These are phyloP conservation scores for Xerocomellus amylosporus DNA, from an alignment of 768 basidiomycete species.

Conservation along the genomic window DNA sequence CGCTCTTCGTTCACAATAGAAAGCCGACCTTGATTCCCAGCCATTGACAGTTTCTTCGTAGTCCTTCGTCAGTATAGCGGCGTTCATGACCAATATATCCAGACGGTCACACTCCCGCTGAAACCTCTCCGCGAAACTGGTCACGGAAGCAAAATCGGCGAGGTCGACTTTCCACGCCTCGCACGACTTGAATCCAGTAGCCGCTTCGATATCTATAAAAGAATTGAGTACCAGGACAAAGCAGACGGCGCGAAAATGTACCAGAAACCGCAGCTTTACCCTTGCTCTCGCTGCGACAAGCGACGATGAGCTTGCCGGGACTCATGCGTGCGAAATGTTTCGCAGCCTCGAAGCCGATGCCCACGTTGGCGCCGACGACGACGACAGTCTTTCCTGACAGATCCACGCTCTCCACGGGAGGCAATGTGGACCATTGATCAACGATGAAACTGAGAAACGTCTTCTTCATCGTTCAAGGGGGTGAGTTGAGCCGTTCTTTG, in stretches of 20 bases:
- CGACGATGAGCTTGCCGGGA: conserved; percentile 26
- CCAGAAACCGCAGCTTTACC: conserved; percentile 22
- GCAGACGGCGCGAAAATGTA: neutral
- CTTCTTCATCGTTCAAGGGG: no score
- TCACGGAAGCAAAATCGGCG: conserved; percentile 16
- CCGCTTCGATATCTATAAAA: conserved; percentile 19
- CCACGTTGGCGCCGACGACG: conserved; percentile 33
- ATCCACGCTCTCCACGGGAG: conserved; percentile 19
- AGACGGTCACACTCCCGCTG: conserved; percentile 6
- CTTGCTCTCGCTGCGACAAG: conserved; percentile 28
- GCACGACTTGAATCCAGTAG: conserved; percentile 30
- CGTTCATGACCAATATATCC: conserved; percentile 44
- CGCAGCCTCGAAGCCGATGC: conserved; percentile 32
- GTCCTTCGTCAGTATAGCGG: conserved; percentile 20
- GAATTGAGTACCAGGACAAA: neutral
- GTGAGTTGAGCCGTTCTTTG: no score
- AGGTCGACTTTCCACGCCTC: conserved; percentile 11
- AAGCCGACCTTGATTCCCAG: conserved; percentile 44
- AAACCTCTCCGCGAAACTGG: conserved; percentile 8
- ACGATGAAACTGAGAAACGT: neutral
- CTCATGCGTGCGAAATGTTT: conserved; percentile 34
- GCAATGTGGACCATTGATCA: conserved; percentile 18
- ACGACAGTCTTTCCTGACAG: conserved; percentile 31
- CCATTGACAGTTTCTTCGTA: conserved; percentile 38
- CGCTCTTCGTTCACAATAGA: neutral